These are phyloP conservation scores for Epicoccum sorghinum DNA, from an alignment of 2,329 filamentous ascomycete species.

Conservation along the genomic window DNA sequence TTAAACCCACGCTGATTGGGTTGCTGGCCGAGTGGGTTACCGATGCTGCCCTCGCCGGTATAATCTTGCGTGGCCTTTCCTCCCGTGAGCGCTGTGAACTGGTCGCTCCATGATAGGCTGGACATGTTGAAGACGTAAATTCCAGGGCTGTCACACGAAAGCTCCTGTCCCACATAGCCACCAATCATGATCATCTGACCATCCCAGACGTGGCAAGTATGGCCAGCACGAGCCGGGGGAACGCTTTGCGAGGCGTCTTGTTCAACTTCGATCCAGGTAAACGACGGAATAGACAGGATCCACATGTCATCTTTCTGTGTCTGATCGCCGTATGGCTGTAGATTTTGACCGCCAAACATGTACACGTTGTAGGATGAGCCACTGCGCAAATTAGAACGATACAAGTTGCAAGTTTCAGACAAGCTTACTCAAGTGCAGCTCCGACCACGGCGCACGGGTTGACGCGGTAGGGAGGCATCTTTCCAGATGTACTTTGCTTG, in stretches of 20 bases:
- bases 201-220: conserved; percentile 78
- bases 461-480: conserved; percentile 63
- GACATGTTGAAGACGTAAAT: conserved; percentile 80
- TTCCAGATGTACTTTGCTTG: conserved; percentile 69
- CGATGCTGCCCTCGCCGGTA: conserved; percentile 36
- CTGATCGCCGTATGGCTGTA: conserved; percentile 65
- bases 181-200: conserved; percentile 82
- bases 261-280: conserved; percentile 77
- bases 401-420: neutral
- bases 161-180: conserved; percentile 67
- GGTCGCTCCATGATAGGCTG: conserved; percentile 69
- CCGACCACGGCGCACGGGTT: conserved; percentile 76
- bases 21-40: conserved; percentile 58
- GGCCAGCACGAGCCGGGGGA: conserved; percentile 69
- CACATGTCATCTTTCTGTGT: conserved; percentile 75
- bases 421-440: conserved; percentile 65
- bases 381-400: conserved; percentile 35
- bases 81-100: conserved; percentile 70
- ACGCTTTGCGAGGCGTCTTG: conserved; percentile 48
- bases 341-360: conserved; percentile 77
- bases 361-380: conserved; percentile 79
- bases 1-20: conserved; percentile 58
- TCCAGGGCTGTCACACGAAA: conserved; percentile 70
- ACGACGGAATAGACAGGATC: conserved; percentile 79
- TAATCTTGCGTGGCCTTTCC: conserved; percentile 54